Base-by-base conservation (phyloP, 345 rosid species). In the Erodium maritimum region DNA sequence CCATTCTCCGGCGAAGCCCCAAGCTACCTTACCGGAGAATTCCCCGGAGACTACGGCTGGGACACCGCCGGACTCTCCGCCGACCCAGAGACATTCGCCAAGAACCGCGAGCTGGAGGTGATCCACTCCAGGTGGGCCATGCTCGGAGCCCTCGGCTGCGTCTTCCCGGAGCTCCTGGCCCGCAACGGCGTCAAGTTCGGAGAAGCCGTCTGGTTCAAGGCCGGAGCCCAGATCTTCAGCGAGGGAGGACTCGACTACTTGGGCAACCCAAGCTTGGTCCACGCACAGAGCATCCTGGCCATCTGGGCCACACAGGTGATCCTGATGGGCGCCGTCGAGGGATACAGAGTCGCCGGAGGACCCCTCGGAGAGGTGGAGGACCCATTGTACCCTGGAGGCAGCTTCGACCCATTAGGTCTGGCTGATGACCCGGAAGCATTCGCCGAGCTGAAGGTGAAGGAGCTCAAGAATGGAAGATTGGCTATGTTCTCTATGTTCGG, bases 401-500 rank as follows among this genome's bases (percentile, higher is more conserved):
- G 71, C 71, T 68, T 68, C 61, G 71, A 68, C 59, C 71, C 71
- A 2, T 54, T 68, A 24, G 71, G 71, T 1, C 64, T 66, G n/a
- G 70, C 65, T 0, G 65, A 66, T 21, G 70, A 66, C 65, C 70
- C 70, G 5, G 70, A 66, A 60, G 70, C 70, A 17, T 66, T 60
- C 5, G 70, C 70, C 0, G 70, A 66, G 65, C 65, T 68, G 54
- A 68, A 68, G 71, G 71, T 68, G 54, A 68, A 68, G 71, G 71
- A 68, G 52, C 19, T 68, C 25, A 68, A 68, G 66, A 68, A 68
- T 21, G 71, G 71, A 1, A 7, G 71, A 50, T 58, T 68, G 5
- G 71, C 71, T 23, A 68, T 68, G 71, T 62, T 68, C 62, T 61
- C 71, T 6, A 68, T 68, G 71, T 68, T 68, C 25, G 71, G 67